These are phyloP conservation scores for Ophiobolus disseminans DNA, from an alignment of 2,329 filamentous ascomycete genomes.

Conservation along the genomic window DNA sequence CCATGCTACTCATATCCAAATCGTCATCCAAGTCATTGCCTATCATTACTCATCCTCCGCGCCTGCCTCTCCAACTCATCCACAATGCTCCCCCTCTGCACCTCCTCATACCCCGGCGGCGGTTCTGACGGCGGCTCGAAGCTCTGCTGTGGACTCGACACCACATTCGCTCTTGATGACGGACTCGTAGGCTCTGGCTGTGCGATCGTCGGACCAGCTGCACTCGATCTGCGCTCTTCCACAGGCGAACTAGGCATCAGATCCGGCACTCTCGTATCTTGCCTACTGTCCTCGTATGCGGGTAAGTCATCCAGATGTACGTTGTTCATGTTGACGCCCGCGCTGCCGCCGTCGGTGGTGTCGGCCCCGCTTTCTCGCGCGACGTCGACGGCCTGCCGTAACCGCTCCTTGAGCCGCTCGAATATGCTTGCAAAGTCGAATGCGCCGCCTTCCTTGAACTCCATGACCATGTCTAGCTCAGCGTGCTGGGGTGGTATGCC, in stretches of 20 bases:
- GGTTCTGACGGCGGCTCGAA: constrained; percentile 71
- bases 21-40: constrained; percentile 1
- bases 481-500: constrained; percentile 78
- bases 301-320: constrained; percentile 87
- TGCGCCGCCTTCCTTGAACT: constrained; percentile 94
- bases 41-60: constrained; percentile 20
- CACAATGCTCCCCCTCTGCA: constrained; percentile 80
- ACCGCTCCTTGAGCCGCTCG: constrained; percentile 81
- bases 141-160: constrained; percentile 36
- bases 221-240: constrained; percentile 9
- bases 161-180: constrained; percentile 39
- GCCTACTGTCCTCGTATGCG: constrained; percentile 74
- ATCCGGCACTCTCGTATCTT: constrained; percentile 45
- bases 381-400: constrained; percentile 80
- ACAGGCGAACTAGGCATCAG: constrained; percentile 35
- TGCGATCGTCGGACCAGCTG: constrained; percentile 22
- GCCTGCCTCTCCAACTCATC: constrained; percentile 69
- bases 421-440: constrained; percentile 87
- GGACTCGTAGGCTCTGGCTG: constrained; percentile 29
- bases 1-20: constrained; percentile 30
- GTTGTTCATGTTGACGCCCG: constrained; percentile 64
- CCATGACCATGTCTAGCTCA: constrained; percentile 80
- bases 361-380: constrained; percentile 67
- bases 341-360: constrained; percentile 53
- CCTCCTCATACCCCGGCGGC: constrained; percentile 90